These are phyloP conservation scores for Cryptococcus amylolentus DNA, from an alignment of 1,284 basidiomycete genomes.

Conservation along the genomic window DNA sequence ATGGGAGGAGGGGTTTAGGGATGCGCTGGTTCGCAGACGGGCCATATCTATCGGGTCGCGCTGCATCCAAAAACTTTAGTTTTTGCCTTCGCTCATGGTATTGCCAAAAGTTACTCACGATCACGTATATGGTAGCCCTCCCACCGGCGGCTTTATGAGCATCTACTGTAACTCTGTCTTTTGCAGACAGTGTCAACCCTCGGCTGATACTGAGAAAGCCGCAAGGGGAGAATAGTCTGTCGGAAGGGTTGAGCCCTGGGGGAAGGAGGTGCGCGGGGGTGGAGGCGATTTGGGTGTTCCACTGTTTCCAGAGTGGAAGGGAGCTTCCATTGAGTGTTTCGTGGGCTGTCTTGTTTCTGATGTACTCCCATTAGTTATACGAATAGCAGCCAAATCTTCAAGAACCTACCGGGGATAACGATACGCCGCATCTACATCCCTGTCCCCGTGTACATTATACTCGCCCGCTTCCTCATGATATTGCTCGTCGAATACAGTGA, in stretches of 20 bases:
- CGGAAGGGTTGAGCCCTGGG: conserved; percentile 12
- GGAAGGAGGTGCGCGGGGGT: conserved; percentile 14
- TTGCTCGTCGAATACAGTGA: conserved; percentile 24
- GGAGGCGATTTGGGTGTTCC: conserved; percentile 16
- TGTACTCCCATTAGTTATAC: not conserved
- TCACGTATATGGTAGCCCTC: conserved; percentile 9
- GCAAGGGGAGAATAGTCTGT: conserved; percentile 12
- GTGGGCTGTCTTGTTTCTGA: conserved; percentile 15
- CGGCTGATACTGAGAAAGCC: conserved; percentile 17
- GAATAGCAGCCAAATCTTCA: not conserved
- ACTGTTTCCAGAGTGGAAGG: conserved; percentile 20
- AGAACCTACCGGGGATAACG: conserved; percentile 19
- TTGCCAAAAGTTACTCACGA: conserved; percentile 8
- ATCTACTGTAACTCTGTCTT: conserved; percentile 12
- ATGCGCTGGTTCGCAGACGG: not conserved
- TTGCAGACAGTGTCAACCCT: conserved; percentile 7
- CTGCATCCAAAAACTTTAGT: conserved; percentile 2
- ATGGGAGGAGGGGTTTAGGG: conserved; percentile 1
- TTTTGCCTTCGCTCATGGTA: not conserved
- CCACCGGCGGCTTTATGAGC: conserved; percentile 14
- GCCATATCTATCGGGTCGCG: conserved; percentile 10
- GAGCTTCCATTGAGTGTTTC: conserved; percentile 19
- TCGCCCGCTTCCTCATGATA: conserved; percentile 19
- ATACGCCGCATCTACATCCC: conserved; percentile 28
- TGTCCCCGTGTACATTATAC: conserved; percentile 15